Evolutionary conservation across 768 basidiomycete genomes (phyloP), one percentile per base, ranked within the genome.

Genomic region (Pisolithus sp.): DNA sequence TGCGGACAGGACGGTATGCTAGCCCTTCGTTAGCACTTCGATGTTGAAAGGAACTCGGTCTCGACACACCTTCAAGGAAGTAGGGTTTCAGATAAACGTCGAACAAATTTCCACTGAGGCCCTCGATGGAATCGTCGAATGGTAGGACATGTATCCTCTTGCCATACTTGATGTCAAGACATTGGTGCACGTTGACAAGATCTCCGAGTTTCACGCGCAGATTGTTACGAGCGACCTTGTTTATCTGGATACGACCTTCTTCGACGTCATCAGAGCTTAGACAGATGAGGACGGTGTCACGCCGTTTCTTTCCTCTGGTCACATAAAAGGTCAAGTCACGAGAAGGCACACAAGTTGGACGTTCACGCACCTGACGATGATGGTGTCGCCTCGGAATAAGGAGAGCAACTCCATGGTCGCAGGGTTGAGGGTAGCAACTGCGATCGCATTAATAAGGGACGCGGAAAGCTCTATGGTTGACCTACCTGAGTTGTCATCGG

Each of bases 161-260:
- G 58, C 96, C 96, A 68, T 99, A 99, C 72, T 97, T 97, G 79
- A 98, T 97, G 64, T 98, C 95, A 53, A 88, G 81, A 67, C 94
- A 97, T 62, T 91, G 83, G 69, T 98, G 94, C 0, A 99, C 93
- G 56, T 89, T 91, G 67, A 93, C 93, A 50, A 98, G 79, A 70
- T 99, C 96, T 39, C 90, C 95, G 41, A 98, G 85, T 76, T 97
- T 98, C 61, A 98, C 92, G 51, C 95, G 90, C 45, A 98, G 73
- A 73, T 99, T 98, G 76, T 97, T 95, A 52, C 96, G 91, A 17
- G 96, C 96, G 31, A 99, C 96, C 71, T 98, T 98, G 85, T 99
- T 99, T 73, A 99, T 75, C 63, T 96, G 94, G 57, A 99, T 94
- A 67, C 91, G 90, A 52, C 96, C 95, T 71, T 98, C 96, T 61